Conservation (phyloP, 352 stramenopile species). For the Phytopythium vexans region DNA sequence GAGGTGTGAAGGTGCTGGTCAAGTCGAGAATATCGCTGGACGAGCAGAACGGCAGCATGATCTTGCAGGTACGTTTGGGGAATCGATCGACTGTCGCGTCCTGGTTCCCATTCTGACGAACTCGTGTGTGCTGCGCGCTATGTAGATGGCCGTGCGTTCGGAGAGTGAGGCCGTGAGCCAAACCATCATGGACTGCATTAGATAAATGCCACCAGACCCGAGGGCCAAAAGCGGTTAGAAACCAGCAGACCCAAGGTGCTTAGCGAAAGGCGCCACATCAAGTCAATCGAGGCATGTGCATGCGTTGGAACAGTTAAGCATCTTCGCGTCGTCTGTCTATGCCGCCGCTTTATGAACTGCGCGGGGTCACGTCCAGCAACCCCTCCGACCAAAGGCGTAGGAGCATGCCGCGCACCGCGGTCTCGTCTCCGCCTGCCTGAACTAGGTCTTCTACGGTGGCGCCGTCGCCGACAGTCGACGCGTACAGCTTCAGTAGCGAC, state of each 20-base stretch:
- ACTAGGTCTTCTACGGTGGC: constrained; percentile 40
- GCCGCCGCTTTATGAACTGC: constrained; percentile 11
- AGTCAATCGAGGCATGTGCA: too few species aligned
- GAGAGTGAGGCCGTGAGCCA: constrained; percentile 93
- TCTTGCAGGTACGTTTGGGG: constrained; percentile 78
- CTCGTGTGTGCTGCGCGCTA: constrained; percentile 8
- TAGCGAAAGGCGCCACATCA: too few species aligned
- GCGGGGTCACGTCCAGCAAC: constrained; percentile 38
- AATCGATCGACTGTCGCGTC: not conserved
- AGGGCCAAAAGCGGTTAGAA: not conserved
- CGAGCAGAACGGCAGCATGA: constrained; percentile 86
- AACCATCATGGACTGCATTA: constrained; percentile 97
- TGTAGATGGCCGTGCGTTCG: constrained; percentile 95
- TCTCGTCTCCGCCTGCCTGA: constrained; percentile 39
- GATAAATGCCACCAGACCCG: constrained; percentile 39
- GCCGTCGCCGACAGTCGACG: constrained; percentile 24
- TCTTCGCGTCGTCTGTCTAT: constrained; percentile 10
- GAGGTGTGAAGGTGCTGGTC: constrained; percentile 93
- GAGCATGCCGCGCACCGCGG: constrained; percentile 72
- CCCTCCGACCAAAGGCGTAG: constrained; percentile 78
- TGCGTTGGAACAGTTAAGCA: too few species aligned
- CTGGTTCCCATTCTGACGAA: constrained; percentile 4
- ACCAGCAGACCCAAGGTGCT: too few species aligned
- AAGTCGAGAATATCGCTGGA: constrained; percentile 94
- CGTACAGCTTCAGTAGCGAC: constrained; percentile 73